A percentile compares a stretch with the other conserved stretches of the same genome.
Evolutionary conservation across 805 yeast genomes (phyloP).

Genomic region (Ogataea pilisensis): DNA sequence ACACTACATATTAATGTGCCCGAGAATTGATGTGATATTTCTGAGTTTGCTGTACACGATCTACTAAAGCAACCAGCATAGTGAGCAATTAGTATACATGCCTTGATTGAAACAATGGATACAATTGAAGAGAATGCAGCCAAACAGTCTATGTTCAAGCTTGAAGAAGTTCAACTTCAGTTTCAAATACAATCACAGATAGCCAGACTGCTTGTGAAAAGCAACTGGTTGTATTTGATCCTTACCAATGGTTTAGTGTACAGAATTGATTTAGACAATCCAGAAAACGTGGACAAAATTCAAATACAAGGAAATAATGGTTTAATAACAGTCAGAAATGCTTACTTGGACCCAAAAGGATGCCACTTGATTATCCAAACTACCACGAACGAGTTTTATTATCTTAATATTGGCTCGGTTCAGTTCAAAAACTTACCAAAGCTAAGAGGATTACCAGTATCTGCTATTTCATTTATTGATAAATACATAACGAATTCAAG

Average conservation of each 20-base stretch:
- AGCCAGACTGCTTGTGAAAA: conserved; percentile 46
- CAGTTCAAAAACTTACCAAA: conserved; percentile 41
- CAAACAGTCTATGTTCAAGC: conserved; percentile 13
- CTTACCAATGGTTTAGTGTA: conserved; percentile 50
- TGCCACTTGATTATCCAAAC: conserved; percentile 49
- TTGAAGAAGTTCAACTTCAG: conserved; percentile 33
- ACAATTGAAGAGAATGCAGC: conserved; percentile 14
- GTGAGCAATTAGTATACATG: too few relatives aligned
- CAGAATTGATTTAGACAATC: conserved; percentile 62
- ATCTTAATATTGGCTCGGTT: conserved; percentile 38
- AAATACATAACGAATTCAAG: conserved; percentile 22
- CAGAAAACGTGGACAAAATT: conserved; percentile 51
- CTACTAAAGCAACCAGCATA: background rate
- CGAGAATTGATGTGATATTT: too few relatives aligned
- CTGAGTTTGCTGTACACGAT: background rate
- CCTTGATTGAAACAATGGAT: conserved; percentile 10
- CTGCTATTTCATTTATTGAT: conserved; percentile 37
- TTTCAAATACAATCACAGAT: conserved; percentile 34
- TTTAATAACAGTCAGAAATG: conserved; percentile 25
- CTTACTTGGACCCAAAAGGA: conserved; percentile 51
- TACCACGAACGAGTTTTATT: conserved; percentile 41
- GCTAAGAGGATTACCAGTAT: conserved; percentile 42
- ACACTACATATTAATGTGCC: too few relatives aligned
- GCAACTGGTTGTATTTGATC: conserved; percentile 54
- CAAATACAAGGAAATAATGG: conserved; percentile 25